These are phyloP conservation scores for Aspergillus alliaceus DNA, from an alignment of 2,329 filamentous ascomycete species.

Conservation along the genomic window DNA sequence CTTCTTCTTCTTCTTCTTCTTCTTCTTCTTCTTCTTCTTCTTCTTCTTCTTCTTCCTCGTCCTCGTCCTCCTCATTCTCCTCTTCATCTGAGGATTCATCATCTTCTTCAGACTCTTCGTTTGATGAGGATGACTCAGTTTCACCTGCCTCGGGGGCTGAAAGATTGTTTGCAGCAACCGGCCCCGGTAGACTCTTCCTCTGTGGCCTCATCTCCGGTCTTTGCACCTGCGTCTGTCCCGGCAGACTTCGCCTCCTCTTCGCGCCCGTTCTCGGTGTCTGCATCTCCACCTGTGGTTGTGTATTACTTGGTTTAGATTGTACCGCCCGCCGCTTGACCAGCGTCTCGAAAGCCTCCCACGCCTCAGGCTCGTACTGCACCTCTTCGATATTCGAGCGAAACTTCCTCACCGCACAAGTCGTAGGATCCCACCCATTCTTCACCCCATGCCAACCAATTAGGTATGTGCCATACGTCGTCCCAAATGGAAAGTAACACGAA, in stretches of 20 bases:
- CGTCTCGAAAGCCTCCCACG: background rate
- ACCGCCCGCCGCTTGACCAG: background rate
- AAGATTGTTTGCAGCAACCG: background rate
- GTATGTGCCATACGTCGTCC: slow-evolving; percentile 2
- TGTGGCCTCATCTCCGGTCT: background rate
- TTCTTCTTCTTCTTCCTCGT: too few species aligned
- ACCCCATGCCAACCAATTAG: slow-evolving; percentile 13
- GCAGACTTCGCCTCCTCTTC: background rate
- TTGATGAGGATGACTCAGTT: background rate
- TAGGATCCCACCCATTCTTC: slow-evolving; percentile 2
- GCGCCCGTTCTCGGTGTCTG: background rate
- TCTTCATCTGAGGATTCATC: background rate
- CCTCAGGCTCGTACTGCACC: slow-evolving; percentile 4
- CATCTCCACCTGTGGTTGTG: background rate
- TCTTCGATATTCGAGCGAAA: background rate
- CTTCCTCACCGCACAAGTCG: slow-evolving; percentile 9
- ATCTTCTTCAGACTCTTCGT: slow-evolving; percentile 2
- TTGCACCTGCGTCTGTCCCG: background rate
- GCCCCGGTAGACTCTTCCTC: background rate
- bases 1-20: too few species aligned
- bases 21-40: too few species aligned
- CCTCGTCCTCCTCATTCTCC: too few species aligned
- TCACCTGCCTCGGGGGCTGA: too few species aligned
- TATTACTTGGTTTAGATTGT: background rate
- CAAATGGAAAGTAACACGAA: background rate